Conservation (phyloP, 148 eudicot species). For the Nepenthes gracilis region DNA sequence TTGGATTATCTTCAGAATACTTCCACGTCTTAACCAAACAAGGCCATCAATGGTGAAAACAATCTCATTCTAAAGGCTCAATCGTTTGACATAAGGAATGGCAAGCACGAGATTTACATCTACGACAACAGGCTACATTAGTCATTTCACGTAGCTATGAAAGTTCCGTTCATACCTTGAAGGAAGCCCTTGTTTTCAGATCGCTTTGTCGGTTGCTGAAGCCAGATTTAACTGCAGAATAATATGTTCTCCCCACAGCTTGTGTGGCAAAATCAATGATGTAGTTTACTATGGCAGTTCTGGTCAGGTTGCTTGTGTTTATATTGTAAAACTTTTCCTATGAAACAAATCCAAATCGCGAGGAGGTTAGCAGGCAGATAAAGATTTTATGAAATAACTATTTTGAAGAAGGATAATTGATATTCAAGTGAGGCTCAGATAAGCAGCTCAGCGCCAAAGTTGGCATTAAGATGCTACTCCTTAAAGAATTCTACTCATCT, state of each 20-base stretch:
- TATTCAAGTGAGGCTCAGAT: not conserved
- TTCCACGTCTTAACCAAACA: too few relatives aligned
- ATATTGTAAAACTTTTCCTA: conserved; percentile 55
- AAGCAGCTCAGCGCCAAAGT: too few relatives aligned
- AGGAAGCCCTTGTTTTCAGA: conserved; percentile 52
- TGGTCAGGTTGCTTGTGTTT: conserved; percentile 40
- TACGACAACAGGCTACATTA: too few relatives aligned
- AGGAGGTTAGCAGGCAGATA: not conserved
- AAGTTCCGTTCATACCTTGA: conserved; percentile 2
- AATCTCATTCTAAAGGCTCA: too few relatives aligned
- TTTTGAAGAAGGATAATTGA: not conserved
- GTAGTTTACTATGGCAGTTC: conserved; percentile 23
- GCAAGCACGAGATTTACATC: too few relatives aligned
- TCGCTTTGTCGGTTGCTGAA: conserved; percentile 44
- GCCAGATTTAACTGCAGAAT: conserved; percentile 44
- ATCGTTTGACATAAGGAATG: too few relatives aligned
- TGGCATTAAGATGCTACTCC: too few relatives aligned
- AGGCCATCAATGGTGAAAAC: too few relatives aligned
- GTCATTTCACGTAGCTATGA: too few relatives aligned
- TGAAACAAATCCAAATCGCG: not conserved
- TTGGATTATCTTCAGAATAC: too few relatives aligned
- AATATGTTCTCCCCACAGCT: conserved; percentile 28
- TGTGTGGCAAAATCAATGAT: conserved; percentile 23
- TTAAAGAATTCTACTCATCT: too few relatives aligned
- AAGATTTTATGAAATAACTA: not conserved